These are phyloP conservation scores for Asterophora parasitica DNA, from an alignment of 768 basidiomycete genomes.

Conservation along the genomic window DNA sequence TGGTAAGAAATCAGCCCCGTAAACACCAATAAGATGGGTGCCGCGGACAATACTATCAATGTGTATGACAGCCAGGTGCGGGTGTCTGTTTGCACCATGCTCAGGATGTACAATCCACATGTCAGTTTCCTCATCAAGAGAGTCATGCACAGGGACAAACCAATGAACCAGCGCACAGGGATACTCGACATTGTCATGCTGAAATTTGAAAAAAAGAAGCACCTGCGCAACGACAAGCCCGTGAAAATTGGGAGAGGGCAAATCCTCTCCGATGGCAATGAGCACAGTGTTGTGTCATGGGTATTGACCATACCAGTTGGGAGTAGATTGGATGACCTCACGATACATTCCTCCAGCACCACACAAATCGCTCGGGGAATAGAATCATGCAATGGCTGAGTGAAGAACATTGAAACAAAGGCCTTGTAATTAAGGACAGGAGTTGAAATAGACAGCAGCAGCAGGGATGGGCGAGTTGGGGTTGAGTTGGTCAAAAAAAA, in stretches of 20 bases:
- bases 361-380: slow-evolving; percentile 23
- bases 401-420: slow-evolving; percentile 11
- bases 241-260: background rate
- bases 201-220: slow-evolving; percentile 27
- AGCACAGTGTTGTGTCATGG: slow-evolving; percentile 24
- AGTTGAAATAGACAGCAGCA: slow-evolving; percentile 1
- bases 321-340: slow-evolving; percentile 24
- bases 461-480: background rate
- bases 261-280: slow-evolving; percentile 17
- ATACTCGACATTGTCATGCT: background rate
- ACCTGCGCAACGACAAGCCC: slow-evolving; percentile 23
- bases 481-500: slow-evolving; percentile 12
- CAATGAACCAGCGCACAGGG: slow-evolving; percentile 11
- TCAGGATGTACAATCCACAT: slow-evolving; percentile 16
- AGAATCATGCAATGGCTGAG: slow-evolving; percentile 19
- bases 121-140: slow-evolving; percentile 14
- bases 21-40: slow-evolving; percentile 24
- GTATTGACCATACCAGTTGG: slow-evolving; percentile 17
- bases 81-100: background rate
- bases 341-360: slow-evolving; percentile 24
- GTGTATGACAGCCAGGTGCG: slow-evolving; percentile 9
- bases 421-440: slow-evolving; percentile 13
- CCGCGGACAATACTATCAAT: slow-evolving; percentile 19
- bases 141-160: background rate
- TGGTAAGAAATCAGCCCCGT: slow-evolving; percentile 12